Conservation (phyloP, 106 monocot genomes). For the Dioscorea zingiberensis region DNA sequence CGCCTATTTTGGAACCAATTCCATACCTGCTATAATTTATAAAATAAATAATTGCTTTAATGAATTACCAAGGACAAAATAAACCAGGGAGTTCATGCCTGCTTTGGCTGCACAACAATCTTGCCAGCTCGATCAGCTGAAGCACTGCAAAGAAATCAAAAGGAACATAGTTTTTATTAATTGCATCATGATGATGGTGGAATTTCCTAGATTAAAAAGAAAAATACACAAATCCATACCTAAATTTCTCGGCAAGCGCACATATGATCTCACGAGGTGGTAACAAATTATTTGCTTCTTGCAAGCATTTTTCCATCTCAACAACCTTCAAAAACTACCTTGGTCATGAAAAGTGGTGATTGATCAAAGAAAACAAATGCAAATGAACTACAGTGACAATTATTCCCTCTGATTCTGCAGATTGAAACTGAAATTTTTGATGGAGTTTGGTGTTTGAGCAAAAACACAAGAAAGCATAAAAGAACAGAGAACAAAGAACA, state of each 20-base stretch:
- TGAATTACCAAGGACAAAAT: background rate
- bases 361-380: no score
- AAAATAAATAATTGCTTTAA: background rate
- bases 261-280: conserved; percentile 62
- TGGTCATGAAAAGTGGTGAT: no score
- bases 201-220: no score
- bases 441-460: no score
- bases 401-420: no score
- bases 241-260: conserved; percentile 84
- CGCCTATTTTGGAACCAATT: conserved; percentile 99
- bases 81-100: conserved; percentile 23
- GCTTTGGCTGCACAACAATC: conserved; percentile 76
- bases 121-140: conserved; percentile 77
- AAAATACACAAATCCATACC: conserved; percentile 31
- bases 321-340: conserved; percentile 21
- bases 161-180: no score
- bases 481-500: no score
- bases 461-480: no score
- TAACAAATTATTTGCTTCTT: conserved; percentile 54
- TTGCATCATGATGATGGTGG: no score
- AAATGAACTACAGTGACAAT: no score
- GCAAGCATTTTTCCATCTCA: conserved; percentile 92
- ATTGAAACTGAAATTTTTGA: no score
- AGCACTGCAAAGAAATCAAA: conserved; percentile 26
- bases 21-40: conserved; percentile 59